Base-by-base conservation (phyloP, 352 stramenopile genomes). In the Phytophthora foliorum region DNA sequence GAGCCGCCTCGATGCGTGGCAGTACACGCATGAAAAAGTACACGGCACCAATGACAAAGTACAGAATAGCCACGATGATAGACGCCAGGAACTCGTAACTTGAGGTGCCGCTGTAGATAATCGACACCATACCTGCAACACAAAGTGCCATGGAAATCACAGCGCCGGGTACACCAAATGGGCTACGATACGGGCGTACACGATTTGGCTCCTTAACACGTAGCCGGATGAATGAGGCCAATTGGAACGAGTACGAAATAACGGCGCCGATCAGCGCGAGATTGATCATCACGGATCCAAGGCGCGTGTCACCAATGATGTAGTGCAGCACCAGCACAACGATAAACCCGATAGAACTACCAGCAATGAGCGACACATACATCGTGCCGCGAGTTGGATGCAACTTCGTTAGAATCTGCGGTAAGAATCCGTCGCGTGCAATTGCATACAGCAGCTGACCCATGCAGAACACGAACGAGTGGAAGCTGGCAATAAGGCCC, bases 381-480 rank as follows among this genome's bases (percentile, higher is more conserved):
- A 81, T 79, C 27, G 81, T 92, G 29, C 75, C 78, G 16, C 69
- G 67, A 6, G 68, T 82, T 21, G 78, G 73, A 25, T 88, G 78
- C 3, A 84, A 17, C 10, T 42, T 78, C 9, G 82, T 90, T 21
- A 92, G 52, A n/a, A 84, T 46, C 22, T 77, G 56, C 1, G 84
- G 82, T 19, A 92, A 62, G 46, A 70, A 92, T 6, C 84, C 84
- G 46, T 92, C 84, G 16, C 82, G 80, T 19, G 84, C 84, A 57
- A 92, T 92, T 14, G 84, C 84, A 49, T 78, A 88, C 24, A 91
- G 60, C 42, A 91, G 45, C 19, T 85, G 80, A 21, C 83, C 83
- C 83, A 92, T 92, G 69, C 84, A 92, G 55, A 86, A 92, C n/a
- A 92, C 82, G 59, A 92, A 92, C 61, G 81, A 92, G 74, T 90